These are phyloP conservation scores for Epicoccum sorghinum DNA, from an alignment of 2,329 filamentous ascomycete genomes.

Conservation along the genomic window DNA sequence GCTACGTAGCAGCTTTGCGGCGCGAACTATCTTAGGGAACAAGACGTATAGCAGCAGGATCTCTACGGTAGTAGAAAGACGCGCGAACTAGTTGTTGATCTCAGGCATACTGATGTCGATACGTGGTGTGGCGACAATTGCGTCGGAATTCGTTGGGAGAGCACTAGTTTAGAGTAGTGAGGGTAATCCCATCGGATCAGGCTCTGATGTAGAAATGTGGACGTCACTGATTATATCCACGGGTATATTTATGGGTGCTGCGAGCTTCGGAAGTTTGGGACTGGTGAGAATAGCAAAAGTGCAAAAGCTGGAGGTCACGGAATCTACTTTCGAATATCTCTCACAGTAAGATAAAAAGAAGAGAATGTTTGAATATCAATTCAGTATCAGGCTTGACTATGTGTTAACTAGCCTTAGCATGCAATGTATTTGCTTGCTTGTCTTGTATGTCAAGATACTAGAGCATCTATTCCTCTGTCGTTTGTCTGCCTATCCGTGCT, in stretches of 20 bases:
- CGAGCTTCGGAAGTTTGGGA: not conserved
- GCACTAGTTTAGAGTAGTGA: not conserved
- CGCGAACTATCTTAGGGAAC: not conserved
- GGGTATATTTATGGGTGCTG: not conserved
- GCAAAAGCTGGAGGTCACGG: too few relatives aligned
- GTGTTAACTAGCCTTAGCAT: too few relatives aligned
- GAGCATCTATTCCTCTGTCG: too few relatives aligned
- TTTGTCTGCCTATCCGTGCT: too few relatives aligned
- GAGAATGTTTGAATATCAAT: too few relatives aligned
- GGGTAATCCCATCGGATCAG: not conserved
- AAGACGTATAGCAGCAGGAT: not conserved
- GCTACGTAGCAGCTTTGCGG: not conserved
- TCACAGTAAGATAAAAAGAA: too few relatives aligned
- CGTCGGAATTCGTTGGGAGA: not conserved
- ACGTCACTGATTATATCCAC: not conserved
- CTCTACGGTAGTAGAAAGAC: too few relatives aligned
- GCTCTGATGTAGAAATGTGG: conserved; percentile 1
- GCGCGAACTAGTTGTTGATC: not conserved
- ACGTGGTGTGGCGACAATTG: not conserved
- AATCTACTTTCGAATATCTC: too few relatives aligned
- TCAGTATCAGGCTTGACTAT: too few relatives aligned
- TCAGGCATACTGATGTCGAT: conserved; percentile 1
- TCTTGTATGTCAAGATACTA: too few relatives aligned
- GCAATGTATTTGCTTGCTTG: too few relatives aligned
- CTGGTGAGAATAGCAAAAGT: too few relatives aligned